Evolutionary conservation across 2,329 filamentous ascomycete genomes (phyloP).

Genomic region (Hyphodiscus sp.): DNA sequence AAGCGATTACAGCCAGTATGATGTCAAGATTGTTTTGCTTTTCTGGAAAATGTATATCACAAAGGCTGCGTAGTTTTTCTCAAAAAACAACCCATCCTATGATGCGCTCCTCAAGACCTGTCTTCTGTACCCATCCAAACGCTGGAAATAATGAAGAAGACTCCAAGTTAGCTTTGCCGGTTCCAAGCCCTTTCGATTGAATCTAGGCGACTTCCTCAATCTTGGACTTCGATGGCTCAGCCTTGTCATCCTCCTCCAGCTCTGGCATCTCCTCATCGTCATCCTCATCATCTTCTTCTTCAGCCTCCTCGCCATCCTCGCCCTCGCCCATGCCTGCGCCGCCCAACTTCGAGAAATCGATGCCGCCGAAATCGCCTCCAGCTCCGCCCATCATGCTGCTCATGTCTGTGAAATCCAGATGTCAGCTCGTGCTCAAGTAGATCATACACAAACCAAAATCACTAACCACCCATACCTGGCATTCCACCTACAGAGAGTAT

Average conservation of each 20-base stretch:
- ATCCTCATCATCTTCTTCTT: slow-evolving; percentile 45
- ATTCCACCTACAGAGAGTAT: slow-evolving; percentile 19
- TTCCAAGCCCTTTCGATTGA: background rate
- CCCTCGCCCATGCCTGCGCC: slow-evolving; percentile 43
- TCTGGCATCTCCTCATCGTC: slow-evolving; percentile 81
- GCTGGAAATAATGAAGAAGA: slow-evolving; percentile 9
- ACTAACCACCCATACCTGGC: slow-evolving; percentile 34
- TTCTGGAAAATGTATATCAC: slow-evolving; percentile 7
- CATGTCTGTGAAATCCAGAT: slow-evolving; percentile 21
- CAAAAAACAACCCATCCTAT: slow-evolving; percentile 3
- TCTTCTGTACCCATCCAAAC: slow-evolving; percentile 9
- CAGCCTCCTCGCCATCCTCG: slow-evolving; percentile 35
- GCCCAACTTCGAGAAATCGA: slow-evolving; percentile 90
- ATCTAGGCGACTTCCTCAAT: slow-evolving; percentile 30
- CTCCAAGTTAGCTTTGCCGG: background rate
- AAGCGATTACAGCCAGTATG: slow-evolving; percentile 1
- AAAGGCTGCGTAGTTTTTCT: background rate
- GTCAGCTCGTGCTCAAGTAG: background rate
- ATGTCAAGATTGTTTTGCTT: slow-evolving; percentile 4
- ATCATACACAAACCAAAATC: slow-evolving; percentile 3
- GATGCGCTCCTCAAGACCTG: slow-evolving; percentile 5
- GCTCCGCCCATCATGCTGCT: slow-evolving; percentile 32
- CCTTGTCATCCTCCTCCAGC: slow-evolving; percentile 59
- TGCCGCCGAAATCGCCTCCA: slow-evolving; percentile 72
- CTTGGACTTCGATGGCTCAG: slow-evolving; percentile 40